Evolutionary conservation across 371 early-diverging fungal species (phyloP).

Genomic region (Mucor indicus): DNA sequence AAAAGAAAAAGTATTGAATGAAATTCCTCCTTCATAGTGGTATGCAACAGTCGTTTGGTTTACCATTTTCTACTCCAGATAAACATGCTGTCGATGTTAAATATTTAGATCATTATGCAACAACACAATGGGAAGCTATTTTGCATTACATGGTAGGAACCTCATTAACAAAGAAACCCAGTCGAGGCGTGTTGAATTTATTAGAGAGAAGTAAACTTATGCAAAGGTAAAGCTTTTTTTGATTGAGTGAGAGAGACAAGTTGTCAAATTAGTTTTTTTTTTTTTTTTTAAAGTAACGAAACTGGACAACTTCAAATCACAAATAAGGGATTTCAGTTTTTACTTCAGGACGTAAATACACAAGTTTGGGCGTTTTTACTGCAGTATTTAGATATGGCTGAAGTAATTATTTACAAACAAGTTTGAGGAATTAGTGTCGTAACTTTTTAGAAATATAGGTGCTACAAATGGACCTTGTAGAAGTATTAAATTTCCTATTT

Average conservation of each 20-base stretch:
- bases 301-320: constrained; percentile 65
- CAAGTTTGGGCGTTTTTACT: constrained; percentile 95
- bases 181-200: constrained; percentile 75
- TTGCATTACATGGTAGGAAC: constrained; percentile 95
- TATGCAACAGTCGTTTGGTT: constrained; percentile 79
- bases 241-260: not conserved
- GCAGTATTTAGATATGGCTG: constrained; percentile 89
- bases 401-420: constrained; percentile 29
- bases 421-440: not conserved
- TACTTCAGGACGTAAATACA: constrained; percentile 88
- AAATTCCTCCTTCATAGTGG: constrained; percentile 50
- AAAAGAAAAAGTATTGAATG: too few relatives aligned
- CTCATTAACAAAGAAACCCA: constrained; percentile 61
- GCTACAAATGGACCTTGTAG: constrained; percentile 87
- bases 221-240: constrained; percentile 43
- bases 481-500: constrained; percentile 89
- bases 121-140: constrained; percentile 88
- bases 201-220: constrained; percentile 77
- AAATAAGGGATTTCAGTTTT: constrained; percentile 94
- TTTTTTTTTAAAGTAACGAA: constrained; percentile 4
- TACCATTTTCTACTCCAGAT: constrained; percentile 62
- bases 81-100: constrained; percentile 66
- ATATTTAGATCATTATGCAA: constrained; percentile 80
- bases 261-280: not conserved
- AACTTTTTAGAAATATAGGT: too few relatives aligned